A percentile compares a stretch with the other conserved stretches of the same genome.
These are phyloP conservation scores for Microglena sp. DNA, from an alignment of 139 green algal genomes.

Conservation along the genomic window DNA sequence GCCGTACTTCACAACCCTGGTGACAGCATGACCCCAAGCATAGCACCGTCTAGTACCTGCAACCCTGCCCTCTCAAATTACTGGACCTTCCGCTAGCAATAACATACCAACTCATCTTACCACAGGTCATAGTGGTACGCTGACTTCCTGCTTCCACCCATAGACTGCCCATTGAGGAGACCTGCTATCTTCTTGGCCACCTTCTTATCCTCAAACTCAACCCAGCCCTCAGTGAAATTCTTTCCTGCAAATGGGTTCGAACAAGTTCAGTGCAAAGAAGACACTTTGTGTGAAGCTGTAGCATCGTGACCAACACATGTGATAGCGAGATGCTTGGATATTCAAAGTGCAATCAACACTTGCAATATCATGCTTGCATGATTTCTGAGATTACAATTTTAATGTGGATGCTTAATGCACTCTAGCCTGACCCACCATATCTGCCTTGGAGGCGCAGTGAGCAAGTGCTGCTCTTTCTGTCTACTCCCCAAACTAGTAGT, in stretches of 20 bases:
- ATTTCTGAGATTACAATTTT: not conserved
- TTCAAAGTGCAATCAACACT: not conserved
- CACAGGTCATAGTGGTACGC: constrained; percentile 89
- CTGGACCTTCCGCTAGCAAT: not conserved
- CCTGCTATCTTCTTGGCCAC: constrained; percentile 66
- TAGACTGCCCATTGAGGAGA: constrained; percentile 65
- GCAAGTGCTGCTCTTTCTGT: no score
- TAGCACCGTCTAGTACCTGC: no score
- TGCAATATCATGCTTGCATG: not conserved
- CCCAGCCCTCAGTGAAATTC: constrained; percentile 93
- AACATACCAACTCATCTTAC: constrained; percentile 13
- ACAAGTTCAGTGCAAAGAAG: not conserved
- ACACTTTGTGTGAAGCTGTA: not conserved
- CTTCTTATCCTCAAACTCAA: constrained; percentile 90
- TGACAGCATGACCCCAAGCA: no score
- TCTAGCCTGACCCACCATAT: not conserved
- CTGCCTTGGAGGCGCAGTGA: no score
- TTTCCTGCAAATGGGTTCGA: constrained; percentile 63
- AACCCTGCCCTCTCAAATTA: no score
- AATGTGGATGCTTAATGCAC: not conserved
- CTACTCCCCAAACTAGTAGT: no score
- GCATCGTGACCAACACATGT: not conserved
- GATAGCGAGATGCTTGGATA: not conserved
- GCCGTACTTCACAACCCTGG: no score
- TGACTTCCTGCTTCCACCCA: constrained; percentile 72